Conservation (phyloP, 1,284 basidiomycete species). For the Violaceomyces palustris region DNA sequence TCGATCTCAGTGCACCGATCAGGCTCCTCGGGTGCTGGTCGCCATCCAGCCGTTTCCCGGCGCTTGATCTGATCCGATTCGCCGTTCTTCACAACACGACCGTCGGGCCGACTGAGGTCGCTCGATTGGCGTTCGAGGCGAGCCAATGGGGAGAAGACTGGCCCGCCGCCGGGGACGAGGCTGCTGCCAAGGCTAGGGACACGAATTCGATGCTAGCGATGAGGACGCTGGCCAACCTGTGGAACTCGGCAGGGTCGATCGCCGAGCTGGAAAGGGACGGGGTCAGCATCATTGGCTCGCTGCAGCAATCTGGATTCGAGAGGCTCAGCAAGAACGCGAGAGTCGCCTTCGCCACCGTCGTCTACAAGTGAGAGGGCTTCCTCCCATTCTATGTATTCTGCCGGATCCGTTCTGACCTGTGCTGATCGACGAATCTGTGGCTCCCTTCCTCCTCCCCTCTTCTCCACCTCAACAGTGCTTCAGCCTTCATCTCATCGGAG, state of each 20-base stretch:
- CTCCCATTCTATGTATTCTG: not conserved
- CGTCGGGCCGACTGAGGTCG: constrained; percentile 59
- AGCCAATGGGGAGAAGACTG: constrained; percentile 64
- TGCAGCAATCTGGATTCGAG: constrained; percentile 25
- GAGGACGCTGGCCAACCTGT: constrained; percentile 74
- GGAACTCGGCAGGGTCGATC: constrained; percentile 55
- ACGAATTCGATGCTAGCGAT: constrained; percentile 81
- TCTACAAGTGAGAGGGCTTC: constrained; percentile 65
- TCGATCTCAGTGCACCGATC: constrained; percentile 22
- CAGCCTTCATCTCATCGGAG: too few species aligned
- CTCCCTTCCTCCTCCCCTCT: not conserved
- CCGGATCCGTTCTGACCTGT: constrained; percentile 2
- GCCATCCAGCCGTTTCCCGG: constrained; percentile 73
- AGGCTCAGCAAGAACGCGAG: constrained; percentile 66
- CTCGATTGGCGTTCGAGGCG: constrained; percentile 64
- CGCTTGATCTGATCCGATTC: constrained; percentile 79
- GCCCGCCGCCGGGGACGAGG: constrained; percentile 53
- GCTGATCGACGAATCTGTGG: constrained; percentile 1
- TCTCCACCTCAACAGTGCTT: too few species aligned
- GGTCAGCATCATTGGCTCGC: constrained; percentile 40
- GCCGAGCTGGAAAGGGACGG: constrained; percentile 41
- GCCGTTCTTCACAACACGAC: constrained; percentile 62
- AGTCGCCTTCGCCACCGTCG: constrained; percentile 67
- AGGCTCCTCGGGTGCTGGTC: constrained; percentile 75
- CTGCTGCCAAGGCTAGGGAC: constrained; percentile 64